Percentiles rank a stretch among this genome's conserved stretches.
Conservation (phyloP, 768 basidiomycete species). For the Leccinum obscurum region DNA sequence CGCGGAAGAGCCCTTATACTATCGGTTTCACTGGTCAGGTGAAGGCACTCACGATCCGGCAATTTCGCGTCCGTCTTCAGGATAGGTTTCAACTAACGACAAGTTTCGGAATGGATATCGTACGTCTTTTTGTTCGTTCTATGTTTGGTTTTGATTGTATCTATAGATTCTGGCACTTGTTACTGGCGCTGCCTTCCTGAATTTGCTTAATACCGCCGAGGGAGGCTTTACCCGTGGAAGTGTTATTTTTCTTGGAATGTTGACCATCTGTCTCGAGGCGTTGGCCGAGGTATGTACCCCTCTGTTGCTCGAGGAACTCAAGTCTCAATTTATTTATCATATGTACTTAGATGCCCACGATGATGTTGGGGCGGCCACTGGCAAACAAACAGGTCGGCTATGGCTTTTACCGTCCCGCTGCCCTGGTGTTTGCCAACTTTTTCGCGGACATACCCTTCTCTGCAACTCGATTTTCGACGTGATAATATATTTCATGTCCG, state of each 20-base stretch:
- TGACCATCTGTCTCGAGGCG: slow-evolving; percentile 69
- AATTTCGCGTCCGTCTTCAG: slow-evolving; percentile 73
- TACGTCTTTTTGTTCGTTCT: slow-evolving; percentile 35
- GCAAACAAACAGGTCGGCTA: slow-evolving; percentile 66
- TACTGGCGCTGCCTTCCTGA: slow-evolving; percentile 73
- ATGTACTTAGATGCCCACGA: slow-evolving; percentile 55
- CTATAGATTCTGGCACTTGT: slow-evolving; percentile 43
- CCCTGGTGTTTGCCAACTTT: slow-evolving; percentile 64
- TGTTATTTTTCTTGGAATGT: slow-evolving; percentile 70
- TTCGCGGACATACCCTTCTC: slow-evolving; percentile 72
- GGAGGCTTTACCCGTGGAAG: slow-evolving; percentile 89
- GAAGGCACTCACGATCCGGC: slow-evolving; percentile 63
- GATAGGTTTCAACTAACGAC: slow-evolving; percentile 78
- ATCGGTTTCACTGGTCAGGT: slow-evolving; percentile 78
- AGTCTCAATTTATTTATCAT: slow-evolving; percentile 3
- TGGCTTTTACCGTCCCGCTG: slow-evolving; percentile 66
- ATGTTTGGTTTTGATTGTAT: background rate
- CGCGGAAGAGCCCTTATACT: slow-evolving; percentile 80
- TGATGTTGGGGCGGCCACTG: slow-evolving; percentile 82
- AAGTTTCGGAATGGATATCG: slow-evolving; percentile 60
- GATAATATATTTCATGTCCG: slow-evolving; percentile 68
- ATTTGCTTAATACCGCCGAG: slow-evolving; percentile 66
- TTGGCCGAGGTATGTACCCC: slow-evolving; percentile 58
- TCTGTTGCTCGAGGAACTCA: background rate
- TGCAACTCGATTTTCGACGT: slow-evolving; percentile 59